Percentiles rank a stretch among this genome's conserved stretches.
phyloP scores from a whole-genome alignment of 768 basidiomycete species.

The Coprinellus micaceus region DNA sequence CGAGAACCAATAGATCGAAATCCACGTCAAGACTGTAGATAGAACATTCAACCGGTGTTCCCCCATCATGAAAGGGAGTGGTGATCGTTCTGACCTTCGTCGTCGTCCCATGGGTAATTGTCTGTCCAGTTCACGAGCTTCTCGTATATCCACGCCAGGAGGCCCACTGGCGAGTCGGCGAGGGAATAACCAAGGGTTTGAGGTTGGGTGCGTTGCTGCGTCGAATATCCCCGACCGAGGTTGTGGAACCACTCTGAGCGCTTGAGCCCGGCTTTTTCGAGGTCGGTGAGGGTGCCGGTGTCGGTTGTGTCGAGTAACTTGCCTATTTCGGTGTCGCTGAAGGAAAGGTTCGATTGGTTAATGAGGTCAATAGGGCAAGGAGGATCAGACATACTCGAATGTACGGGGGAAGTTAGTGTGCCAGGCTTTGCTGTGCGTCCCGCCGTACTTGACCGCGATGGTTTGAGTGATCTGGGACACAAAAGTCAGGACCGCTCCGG shows the following conservation, averaged over 20 bases:
- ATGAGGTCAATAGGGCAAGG: no score
- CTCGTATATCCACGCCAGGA: slow-evolving; percentile 54
- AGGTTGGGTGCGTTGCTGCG: slow-evolving; percentile 42
- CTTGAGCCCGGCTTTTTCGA: slow-evolving; percentile 32
- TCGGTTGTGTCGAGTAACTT: slow-evolving; percentile 18
- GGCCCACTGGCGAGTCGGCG: slow-evolving; percentile 54
- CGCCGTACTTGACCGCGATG: slow-evolving; percentile 27
- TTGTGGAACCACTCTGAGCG: slow-evolving; percentile 26
- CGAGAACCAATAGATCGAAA: no score
- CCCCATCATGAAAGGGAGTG: not conserved
- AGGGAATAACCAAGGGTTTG: slow-evolving; percentile 54
- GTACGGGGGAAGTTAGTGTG: slow-evolving; percentile 48
- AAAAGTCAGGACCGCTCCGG: not conserved
- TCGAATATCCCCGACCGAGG: slow-evolving; percentile 34
- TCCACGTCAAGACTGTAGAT: slow-evolving; percentile 50
- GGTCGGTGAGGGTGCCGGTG: slow-evolving; percentile 19
- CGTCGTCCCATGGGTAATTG: slow-evolving; percentile 51
- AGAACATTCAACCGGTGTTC: not conserved
- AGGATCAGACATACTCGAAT: slow-evolving; percentile 3
- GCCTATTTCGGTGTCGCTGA: slow-evolving; percentile 5
- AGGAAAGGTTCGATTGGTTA: not conserved
- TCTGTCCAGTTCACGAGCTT: slow-evolving; percentile 46
- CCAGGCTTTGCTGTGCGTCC: slow-evolving; percentile 45
- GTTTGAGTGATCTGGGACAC: slow-evolving; percentile 22
- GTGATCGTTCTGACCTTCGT: slow-evolving; percentile 37